Conservation (phyloP, 768 basidiomycete species). For the Leccinum disarticulatum region DNA sequence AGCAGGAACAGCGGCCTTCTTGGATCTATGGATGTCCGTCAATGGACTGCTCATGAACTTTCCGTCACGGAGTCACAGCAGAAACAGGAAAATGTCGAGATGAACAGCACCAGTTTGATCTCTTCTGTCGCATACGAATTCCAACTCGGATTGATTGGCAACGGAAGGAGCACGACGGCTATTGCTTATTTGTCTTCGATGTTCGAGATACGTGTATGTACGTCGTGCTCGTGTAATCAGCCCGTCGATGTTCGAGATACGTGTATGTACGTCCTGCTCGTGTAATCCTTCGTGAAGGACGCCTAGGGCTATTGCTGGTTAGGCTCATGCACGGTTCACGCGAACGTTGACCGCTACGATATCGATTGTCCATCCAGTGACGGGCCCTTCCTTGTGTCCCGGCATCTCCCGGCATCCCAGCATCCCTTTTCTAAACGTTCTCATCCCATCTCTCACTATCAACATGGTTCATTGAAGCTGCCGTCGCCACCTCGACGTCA, state of each 20-base stretch:
- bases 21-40: constrained; percentile 26
- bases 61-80: too few relatives aligned
- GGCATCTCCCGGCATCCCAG: too few relatives aligned
- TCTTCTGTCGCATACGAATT: constrained; percentile 30
- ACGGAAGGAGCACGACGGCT: constrained; percentile 23
- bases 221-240: constrained; percentile 4
- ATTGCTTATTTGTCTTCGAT: constrained; percentile 6
- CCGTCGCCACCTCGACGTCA: too few relatives aligned
- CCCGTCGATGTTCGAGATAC: too few relatives aligned
- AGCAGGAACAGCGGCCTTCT: constrained; percentile 5
- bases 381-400: too few relatives aligned
- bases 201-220: not conserved
- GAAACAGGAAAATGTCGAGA: too few relatives aligned
- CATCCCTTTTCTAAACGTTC: too few relatives aligned
- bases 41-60: constrained; percentile 18
- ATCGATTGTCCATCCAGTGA: too few relatives aligned
- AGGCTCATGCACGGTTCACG: not conserved
- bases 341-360: too few relatives aligned
- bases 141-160: constrained; percentile 24
- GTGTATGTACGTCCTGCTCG: too few relatives aligned
- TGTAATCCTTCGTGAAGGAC: not conserved
- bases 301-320: not conserved
- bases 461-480: too few relatives aligned
- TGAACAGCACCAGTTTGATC: constrained; percentile 15
- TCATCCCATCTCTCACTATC: too few relatives aligned